Base-by-base conservation (phyloP, 768 basidiomycete genomes). In the Boletus rufocinnamomeus region DNA sequence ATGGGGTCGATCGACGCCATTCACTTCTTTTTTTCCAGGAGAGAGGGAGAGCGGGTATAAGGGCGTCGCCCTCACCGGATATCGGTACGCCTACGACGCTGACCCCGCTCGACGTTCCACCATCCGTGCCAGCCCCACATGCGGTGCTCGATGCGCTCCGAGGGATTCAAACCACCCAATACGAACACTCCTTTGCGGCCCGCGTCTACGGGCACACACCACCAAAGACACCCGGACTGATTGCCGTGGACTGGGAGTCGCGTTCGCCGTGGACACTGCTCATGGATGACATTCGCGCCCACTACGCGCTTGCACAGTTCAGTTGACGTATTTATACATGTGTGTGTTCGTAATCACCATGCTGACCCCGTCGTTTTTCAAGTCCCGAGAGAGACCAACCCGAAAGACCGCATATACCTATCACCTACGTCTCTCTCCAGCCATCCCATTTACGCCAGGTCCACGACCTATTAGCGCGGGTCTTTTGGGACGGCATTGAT, bases 401-500 rank as follows among this genome's bases (percentile, higher is more conserved):
- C 32, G 59, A 66, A 8, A 79, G 83, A 61, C 57, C 67, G 1
- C 57, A 66, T 17, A 82, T 79, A 3, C 85, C 89, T 2, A 86
- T 93, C 57, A 77, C 77, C 7, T 93, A 91, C 59, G 77, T 79
- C 19, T 79, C 81, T 32, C 79, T 93, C 14, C 82, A 83, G 52
- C 60, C 74, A 16, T 77, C 66, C 41, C 89, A 93, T 69, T 69
- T 93, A 7, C 72, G 72, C 47, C 90, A 92, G 68, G 81, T 92
- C 17, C 88, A 93, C 58, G 88, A 88, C 48, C 72, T 93, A 4
- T 74, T 93, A 43, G 73, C 78, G 49, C 78, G 85, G 13, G 80
- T 78, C 0, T 93, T 93, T 69, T 93, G 91, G 91, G 74, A 81
- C 11, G 90, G 88, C 16, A 87, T 93, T 43, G 80, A 90, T 68